Percentiles rank a stretch among this genome's conserved stretches.
phyloP scores from a whole-genome alignment of 2,329 filamentous ascomycete species.

The Diaporthe humulicola region DNA sequence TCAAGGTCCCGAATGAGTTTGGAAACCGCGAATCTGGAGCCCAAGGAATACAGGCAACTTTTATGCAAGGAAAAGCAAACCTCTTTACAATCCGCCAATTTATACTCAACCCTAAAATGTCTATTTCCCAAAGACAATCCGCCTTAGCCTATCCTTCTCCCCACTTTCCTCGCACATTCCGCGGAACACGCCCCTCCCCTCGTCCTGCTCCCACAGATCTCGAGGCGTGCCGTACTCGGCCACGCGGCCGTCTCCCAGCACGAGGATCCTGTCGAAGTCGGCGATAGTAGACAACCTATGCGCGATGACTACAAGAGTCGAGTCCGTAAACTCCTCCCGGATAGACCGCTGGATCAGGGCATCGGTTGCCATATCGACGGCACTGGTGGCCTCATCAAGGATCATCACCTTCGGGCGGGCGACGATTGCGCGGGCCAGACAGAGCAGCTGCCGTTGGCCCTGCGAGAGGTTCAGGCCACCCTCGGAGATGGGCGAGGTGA shows the following conservation, averaged over 20 bases:
- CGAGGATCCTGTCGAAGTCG: constrained; percentile 81
- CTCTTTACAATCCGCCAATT: not conserved
- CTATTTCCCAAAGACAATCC: constrained; percentile 56
- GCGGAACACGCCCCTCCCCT: constrained; percentile 63
- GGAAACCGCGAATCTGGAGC: not conserved
- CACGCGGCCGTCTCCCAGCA: constrained; percentile 76
- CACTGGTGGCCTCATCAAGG: constrained; percentile 83
- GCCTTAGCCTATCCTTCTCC: constrained; percentile 66
- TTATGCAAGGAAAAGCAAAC: not conserved
- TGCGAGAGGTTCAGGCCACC: constrained; percentile 82
- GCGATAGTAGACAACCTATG: constrained; percentile 82
- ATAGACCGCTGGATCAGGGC: constrained; percentile 80
- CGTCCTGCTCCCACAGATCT: constrained; percentile 69
- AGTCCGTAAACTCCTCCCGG: constrained; percentile 77
- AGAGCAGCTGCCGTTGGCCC: constrained; percentile 82
- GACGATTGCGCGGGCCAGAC: constrained; percentile 80
- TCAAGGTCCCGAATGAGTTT: not conserved
- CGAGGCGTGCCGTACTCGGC: constrained; percentile 76
- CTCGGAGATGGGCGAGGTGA: constrained; percentile 75
- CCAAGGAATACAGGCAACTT: not conserved
- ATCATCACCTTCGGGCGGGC: constrained; percentile 82
- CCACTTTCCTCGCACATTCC: constrained; percentile 75
- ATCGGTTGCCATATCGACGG: constrained; percentile 84
- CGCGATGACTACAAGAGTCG: constrained; percentile 80
- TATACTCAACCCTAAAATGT: not conserved